Percentiles rank a stretch among this genome's conserved stretches.
Conservation (phyloP, 371 early-diverging fungal species). For the Mucor racemosus region DNA sequence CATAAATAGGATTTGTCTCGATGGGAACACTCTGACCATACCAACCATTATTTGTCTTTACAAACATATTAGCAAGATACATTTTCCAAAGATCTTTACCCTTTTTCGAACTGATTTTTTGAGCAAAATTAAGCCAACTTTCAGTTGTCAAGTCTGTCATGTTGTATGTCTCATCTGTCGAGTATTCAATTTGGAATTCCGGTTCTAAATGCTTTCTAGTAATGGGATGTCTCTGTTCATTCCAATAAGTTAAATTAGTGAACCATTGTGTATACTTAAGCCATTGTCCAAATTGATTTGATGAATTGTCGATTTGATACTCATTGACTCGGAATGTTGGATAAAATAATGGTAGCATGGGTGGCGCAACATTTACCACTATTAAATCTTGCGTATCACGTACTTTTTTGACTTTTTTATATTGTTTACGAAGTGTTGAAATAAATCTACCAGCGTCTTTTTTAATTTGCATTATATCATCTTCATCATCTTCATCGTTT, state of each 20-base stretch:
- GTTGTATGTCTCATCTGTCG: conserved; percentile 59
- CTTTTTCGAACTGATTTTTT: conserved; percentile 20
- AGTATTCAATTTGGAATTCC: conserved; percentile 57
- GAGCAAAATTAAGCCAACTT: conserved; percentile 50
- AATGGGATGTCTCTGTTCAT: conserved; percentile 12
- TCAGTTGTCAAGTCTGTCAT: conserved; percentile 58
- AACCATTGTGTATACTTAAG: conserved; percentile 28
- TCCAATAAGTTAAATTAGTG: conserved; percentile 25
- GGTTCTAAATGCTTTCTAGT: conserved; percentile 13
- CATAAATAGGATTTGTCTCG: background rate
- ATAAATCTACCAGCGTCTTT: conserved; percentile 40
- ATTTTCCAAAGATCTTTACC: conserved; percentile 24
- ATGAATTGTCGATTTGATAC: conserved; percentile 37
- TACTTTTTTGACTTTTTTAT: conserved; percentile 34
- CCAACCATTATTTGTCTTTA: conserved; percentile 34
- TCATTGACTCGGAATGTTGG: conserved; percentile 71
- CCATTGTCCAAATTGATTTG: conserved; percentile 22
- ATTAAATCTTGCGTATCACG: conserved; percentile 47
- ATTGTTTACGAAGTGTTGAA: conserved; percentile 29
- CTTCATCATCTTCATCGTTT: conserved; percentile 17
- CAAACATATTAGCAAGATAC: conserved; percentile 33
- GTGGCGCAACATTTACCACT: conserved; percentile 63
- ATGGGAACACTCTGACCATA: conserved; percentile 21
- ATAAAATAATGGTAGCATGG: conserved; percentile 72
- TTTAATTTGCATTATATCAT: conserved; percentile 56